Conservation (phyloP, 192 early-diverging fungal species). For the Umbelopsis sp. region DNA sequence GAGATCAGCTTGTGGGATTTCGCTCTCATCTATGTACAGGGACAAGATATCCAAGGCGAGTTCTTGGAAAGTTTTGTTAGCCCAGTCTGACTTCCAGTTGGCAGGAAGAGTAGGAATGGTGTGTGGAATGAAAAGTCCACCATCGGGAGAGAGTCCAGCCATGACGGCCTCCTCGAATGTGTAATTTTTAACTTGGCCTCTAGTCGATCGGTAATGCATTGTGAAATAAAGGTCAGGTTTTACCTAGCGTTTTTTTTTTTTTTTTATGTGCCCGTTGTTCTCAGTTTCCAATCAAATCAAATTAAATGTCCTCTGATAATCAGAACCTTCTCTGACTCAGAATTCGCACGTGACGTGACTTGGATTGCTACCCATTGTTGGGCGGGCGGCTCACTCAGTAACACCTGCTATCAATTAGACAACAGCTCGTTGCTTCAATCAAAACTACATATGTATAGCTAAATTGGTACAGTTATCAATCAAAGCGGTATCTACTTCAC, state of each 20-base stretch:
- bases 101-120: slow-evolving; percentile 71
- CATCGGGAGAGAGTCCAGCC: slow-evolving; percentile 89
- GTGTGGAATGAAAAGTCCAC: slow-evolving; percentile 92
- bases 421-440: too few species aligned
- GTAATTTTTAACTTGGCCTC: slow-evolving; percentile 68
- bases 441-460: too few species aligned
- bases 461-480: too few species aligned
- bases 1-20: slow-evolving; percentile 79
- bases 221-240: slow-evolving; percentile 10
- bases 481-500: too few species aligned
- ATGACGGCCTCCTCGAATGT: slow-evolving; percentile 93
- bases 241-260: too few species aligned
- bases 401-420: too few species aligned
- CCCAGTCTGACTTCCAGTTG: slow-evolving; percentile 76
- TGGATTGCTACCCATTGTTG: too few species aligned
- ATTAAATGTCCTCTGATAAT: background rate
- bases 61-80: slow-evolving; percentile 70
- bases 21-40: slow-evolving; percentile 75
- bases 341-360: background rate
- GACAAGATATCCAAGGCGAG: slow-evolving; percentile 87
- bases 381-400: too few species aligned
- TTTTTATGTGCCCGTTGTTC: too few species aligned
- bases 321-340: background rate
- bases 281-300: background rate
- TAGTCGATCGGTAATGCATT: slow-evolving; percentile 93